Evolutionary conservation across 495 filamentous ascomycete genomes (phyloP).

Genomic region (Penicillium cosmopolitanum): DNA sequence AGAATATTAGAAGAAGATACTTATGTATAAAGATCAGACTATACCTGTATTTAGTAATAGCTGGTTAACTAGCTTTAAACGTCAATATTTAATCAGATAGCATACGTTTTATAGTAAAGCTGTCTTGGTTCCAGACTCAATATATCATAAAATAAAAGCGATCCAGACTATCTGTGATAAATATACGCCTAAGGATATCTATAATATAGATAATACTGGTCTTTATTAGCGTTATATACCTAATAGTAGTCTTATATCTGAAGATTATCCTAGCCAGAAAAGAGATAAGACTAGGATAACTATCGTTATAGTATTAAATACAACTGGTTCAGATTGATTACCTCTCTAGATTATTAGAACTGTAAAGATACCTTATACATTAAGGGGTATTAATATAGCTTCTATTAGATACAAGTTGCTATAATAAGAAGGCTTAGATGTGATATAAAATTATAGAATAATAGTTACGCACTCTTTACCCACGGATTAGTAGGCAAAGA

Average conservation of each 20-base stretch:
- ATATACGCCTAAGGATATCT: slow-evolving; percentile 17
- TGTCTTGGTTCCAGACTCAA: slow-evolving; percentile 14
- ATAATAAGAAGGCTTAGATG: too few species aligned
- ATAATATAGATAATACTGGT: slow-evolving; percentile 17
- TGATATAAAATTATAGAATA: too few species aligned
- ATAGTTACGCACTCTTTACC: too few species aligned
- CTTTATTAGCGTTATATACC: slow-evolving; percentile 18
- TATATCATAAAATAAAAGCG: slow-evolving; percentile 13
- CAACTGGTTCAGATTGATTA: too few species aligned
- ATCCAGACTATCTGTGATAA: slow-evolving; percentile 9
- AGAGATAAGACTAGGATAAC: slow-evolving; percentile 21
- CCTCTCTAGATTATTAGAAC: too few species aligned
- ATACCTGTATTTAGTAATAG: slow-evolving; percentile 8
- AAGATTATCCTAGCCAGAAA: slow-evolving; percentile 6
- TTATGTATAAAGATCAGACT: slow-evolving; percentile 12
- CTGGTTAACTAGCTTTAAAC: slow-evolving; percentile 14
- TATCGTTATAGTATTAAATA: slow-evolving; percentile 16
- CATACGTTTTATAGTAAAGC: slow-evolving; percentile 17
- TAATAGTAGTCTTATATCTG: slow-evolving; percentile 14
- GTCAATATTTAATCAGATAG: slow-evolving; percentile 8
- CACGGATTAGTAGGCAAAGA: too few species aligned
- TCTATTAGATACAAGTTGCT: too few species aligned
- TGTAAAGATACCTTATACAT: too few species aligned
- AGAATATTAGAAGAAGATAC: slow-evolving; percentile 16
- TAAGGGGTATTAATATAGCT: too few species aligned